Evolutionary conservation across 1,284 basidiomycete species (phyloP).

Genomic region (Leccinum pallidistipes): DNA sequence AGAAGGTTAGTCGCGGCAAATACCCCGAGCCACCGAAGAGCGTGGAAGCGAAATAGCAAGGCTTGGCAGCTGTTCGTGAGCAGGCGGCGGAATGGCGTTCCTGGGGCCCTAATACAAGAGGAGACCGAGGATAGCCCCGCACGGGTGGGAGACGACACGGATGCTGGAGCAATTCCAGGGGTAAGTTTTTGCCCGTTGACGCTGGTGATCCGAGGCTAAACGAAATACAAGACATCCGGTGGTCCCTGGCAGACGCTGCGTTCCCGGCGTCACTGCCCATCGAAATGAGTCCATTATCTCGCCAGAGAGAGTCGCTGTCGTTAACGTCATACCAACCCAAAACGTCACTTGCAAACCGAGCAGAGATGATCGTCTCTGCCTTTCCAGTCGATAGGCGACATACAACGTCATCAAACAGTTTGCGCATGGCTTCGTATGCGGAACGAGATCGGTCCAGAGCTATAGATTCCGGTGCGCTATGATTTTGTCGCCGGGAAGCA

Average conservation of each 20-base stretch:
- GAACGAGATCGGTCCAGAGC: constrained; percentile 62
- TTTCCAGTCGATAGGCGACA: constrained; percentile 24
- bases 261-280: constrained; percentile 61
- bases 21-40: constrained; percentile 66
- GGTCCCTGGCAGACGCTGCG: constrained; percentile 27
- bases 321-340: constrained; percentile 58
- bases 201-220: constrained; percentile 5
- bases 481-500: constrained; percentile 55
- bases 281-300: constrained; percentile 47
- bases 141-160: constrained; percentile 15
- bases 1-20: constrained; percentile 60
- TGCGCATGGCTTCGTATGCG: constrained; percentile 62
- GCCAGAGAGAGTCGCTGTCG: constrained; percentile 40
- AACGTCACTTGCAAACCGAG: constrained; percentile 42
- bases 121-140: constrained; percentile 42
- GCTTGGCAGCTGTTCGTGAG: constrained; percentile 64
- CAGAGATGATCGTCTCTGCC: constrained; percentile 28
- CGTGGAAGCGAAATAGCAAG: constrained; percentile 63
- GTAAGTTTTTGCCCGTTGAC: constrained; percentile 17
- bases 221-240: constrained; percentile 21
- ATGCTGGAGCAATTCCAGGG: constrained; percentile 24
- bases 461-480: constrained; percentile 64
- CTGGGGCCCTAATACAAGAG: constrained; percentile 44
- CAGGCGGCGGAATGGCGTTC: constrained; percentile 40
- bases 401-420: constrained; percentile 42